Evolutionary conservation across 176 grass and related monocot species (phyloP).

Genomic region (Coix lacrymajobi): DNA sequence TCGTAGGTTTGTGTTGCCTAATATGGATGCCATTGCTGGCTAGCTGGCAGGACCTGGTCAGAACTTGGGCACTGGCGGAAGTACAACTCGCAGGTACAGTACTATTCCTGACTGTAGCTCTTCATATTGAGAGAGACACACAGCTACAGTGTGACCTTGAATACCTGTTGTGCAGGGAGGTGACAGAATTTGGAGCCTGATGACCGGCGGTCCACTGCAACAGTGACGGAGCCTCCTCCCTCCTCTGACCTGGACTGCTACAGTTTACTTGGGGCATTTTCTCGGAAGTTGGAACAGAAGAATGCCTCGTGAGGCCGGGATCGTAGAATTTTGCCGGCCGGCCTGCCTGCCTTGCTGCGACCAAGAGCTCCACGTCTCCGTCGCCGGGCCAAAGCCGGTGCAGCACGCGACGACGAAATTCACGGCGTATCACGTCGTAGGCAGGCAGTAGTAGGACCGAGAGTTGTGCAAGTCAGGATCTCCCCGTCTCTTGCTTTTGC

Average conservation of each 20-base stretch:
- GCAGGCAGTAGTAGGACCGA: not conserved
- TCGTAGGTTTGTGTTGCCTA: not conserved
- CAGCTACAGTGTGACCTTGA: not conserved
- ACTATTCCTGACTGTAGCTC: not conserved
- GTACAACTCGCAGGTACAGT: not conserved
- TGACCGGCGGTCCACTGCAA: not conserved
- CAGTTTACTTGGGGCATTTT: not conserved
- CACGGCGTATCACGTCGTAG: not conserved
- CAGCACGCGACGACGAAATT: conserved; percentile 1
- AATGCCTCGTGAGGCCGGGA: not conserved
- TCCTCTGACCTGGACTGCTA: not conserved
- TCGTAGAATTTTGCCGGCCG: too few relatives aligned
- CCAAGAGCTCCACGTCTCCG: not conserved
- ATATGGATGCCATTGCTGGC: not conserved
- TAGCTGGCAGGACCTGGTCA: not conserved
- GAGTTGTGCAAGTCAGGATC: conserved; percentile 25
- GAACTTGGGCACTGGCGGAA: not conserved
- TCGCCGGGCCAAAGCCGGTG: not conserved
- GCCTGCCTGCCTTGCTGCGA: not conserved
- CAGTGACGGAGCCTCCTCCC: not conserved
- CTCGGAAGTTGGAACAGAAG: not conserved
- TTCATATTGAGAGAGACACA: not conserved
- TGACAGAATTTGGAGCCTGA: not conserved
- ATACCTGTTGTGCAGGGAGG: conserved; percentile 14
- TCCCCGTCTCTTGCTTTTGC: not conserved